phyloP scores from a whole-genome alignment of 257 asterid species.

The Henckelia pumila region DNA sequence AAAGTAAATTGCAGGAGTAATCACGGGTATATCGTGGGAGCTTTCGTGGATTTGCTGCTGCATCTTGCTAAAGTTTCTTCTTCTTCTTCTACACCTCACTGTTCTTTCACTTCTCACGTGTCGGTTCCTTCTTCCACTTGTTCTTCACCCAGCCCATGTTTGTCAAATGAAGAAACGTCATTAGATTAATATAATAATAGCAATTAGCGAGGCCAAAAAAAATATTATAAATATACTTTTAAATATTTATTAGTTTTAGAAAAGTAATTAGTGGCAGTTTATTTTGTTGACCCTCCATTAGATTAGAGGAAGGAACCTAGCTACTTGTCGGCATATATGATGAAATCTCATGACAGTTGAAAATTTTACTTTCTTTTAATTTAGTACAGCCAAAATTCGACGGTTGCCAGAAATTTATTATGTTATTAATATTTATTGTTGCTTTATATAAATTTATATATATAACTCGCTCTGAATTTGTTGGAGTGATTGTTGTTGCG shows the following conservation, averaged over 20 bases:
- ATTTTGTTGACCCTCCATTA: background rate
- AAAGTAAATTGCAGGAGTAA: conserved; percentile 35
- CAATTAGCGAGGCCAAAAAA: background rate
- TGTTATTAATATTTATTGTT: too few species aligned
- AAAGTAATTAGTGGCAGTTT: background rate
- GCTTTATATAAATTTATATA: too few species aligned
- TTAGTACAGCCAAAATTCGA: background rate
- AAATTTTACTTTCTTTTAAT: too few species aligned
- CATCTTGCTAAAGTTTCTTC: conserved; percentile 20
- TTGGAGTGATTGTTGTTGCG: too few species aligned
- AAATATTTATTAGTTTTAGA: conserved; percentile 13
- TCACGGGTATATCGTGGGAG: conserved; percentile 55
- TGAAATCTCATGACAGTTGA: conserved; percentile 21
- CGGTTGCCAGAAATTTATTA: background rate
- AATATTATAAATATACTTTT: conserved; percentile 1
- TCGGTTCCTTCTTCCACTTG: conserved; percentile 39
- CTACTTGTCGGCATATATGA: conserved; percentile 18
- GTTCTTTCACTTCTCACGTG: conserved; percentile 45
- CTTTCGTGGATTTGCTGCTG: conserved; percentile 47
- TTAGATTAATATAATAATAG: conserved; percentile 14
- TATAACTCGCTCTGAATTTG: too few species aligned
- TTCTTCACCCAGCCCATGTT: conserved; percentile 34
- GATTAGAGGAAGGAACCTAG: too few species aligned
- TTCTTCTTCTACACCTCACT: conserved; percentile 21
- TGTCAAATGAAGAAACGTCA: conserved; percentile 39